phyloP scores from a whole-genome alignment of 345 rosid species.

The Citrus sp. region DNA sequence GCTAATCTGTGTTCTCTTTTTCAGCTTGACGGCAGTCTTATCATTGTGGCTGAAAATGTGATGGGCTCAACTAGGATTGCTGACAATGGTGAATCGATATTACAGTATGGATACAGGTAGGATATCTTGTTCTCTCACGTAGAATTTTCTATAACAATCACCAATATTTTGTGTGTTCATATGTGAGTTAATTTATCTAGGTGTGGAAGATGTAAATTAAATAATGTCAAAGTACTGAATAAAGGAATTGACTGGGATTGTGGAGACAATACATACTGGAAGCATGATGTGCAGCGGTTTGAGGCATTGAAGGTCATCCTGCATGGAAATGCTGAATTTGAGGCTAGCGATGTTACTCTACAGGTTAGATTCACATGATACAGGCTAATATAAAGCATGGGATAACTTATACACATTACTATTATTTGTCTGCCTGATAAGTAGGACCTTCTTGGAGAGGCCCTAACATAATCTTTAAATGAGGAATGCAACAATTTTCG shows the following conservation, averaged over 20 bases:
- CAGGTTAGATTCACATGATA: constrained; percentile 42
- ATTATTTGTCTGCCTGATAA: background rate
- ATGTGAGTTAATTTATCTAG: constrained; percentile 30
- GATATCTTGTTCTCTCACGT: background rate
- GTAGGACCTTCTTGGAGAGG: background rate
- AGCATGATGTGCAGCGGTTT: constrained; percentile 62
- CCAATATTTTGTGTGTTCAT: constrained; percentile 7
- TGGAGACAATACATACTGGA: constrained; percentile 77
- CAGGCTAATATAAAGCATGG: background rate
- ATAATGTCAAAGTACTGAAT: constrained; percentile 69
- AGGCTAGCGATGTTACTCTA: constrained; percentile 67
- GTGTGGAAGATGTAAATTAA: constrained; percentile 83
- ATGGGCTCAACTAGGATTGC: constrained; percentile 63
- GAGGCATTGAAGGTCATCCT: constrained; percentile 67
- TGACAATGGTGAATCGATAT: constrained; percentile 53
- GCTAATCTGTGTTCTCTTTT: constrained; percentile 21
- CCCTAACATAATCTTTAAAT: background rate
- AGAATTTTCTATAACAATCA: background rate
- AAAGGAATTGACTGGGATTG: constrained; percentile 78
- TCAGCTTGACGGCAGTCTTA: constrained; percentile 87
- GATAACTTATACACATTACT: background rate
- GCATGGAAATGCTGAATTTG: constrained; percentile 92
- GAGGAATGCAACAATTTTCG: background rate
- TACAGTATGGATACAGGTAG: constrained; percentile 74
- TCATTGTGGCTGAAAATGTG: constrained; percentile 61